Conservation (phyloP, 805 yeast genomes). For the Pichia rugopelliculosa region DNA sequence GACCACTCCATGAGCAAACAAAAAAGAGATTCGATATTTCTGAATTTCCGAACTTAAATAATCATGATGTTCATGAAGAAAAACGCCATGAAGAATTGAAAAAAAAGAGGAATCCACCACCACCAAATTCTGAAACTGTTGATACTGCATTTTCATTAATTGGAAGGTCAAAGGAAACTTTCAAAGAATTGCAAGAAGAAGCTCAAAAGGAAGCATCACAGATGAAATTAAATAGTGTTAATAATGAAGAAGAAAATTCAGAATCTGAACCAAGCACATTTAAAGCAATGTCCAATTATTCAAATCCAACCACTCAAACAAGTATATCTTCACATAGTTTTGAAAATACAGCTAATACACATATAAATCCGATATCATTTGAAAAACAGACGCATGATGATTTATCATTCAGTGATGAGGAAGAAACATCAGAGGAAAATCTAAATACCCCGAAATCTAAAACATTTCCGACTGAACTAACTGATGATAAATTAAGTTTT, state of each 20-base stretch:
- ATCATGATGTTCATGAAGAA: constrained; percentile 1
- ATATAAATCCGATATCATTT: constrained; percentile 2
- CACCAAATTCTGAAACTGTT: constrained; percentile 21
- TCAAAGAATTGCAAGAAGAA: constrained; percentile 22
- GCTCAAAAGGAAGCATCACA: constrained; percentile 21
- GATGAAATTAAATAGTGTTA: constrained; percentile 2
- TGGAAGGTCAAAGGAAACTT: constrained; percentile 26
- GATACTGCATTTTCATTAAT: constrained; percentile 22
- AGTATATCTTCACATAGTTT: constrained; percentile 16
- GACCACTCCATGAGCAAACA: constrained; percentile 1
- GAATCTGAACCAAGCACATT: constrained; percentile 23
- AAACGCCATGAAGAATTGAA: background rate
- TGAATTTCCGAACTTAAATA: constrained; percentile 15
- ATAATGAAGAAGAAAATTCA: constrained; percentile 6
- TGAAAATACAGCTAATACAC: background rate
- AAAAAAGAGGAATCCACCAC: constrained; percentile 23
- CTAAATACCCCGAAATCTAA: background rate
- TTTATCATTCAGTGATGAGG: background rate
- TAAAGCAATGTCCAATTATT: constrained; percentile 26
- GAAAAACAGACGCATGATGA: background rate
- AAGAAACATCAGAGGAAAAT: background rate
- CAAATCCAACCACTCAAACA: constrained; percentile 27
- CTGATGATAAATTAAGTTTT: background rate
- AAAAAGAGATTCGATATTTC: constrained; percentile 11
- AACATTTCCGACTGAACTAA: background rate